phyloP scores from a whole-genome alignment of 148 eudicot genomes.

The Camellia granthamiana region DNA sequence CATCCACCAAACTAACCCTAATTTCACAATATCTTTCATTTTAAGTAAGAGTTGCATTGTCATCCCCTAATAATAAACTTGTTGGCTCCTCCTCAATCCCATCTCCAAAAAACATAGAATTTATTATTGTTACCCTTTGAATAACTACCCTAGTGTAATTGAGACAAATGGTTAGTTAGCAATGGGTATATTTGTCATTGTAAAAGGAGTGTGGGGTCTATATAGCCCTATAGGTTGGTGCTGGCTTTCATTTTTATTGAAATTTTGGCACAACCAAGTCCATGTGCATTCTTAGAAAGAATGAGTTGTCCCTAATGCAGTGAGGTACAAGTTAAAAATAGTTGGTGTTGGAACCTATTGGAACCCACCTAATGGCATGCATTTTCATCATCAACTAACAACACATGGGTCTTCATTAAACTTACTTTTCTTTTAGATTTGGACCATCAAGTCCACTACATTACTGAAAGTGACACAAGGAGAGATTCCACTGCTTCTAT shows the following conservation, averaged over 20 bases:
- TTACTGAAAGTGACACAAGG: background rate
- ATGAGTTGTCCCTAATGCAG: background rate
- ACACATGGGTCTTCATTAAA: background rate
- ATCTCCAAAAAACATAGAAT: no score
- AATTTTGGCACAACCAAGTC: background rate
- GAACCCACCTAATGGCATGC: background rate
- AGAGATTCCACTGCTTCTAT: background rate
- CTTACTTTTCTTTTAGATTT: background rate
- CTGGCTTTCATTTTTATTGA: background rate
- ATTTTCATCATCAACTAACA: background rate
- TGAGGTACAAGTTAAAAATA: background rate
- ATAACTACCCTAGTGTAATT: background rate
- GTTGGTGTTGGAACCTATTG: background rate
- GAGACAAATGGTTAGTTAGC: background rate
- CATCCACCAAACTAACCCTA: no score
- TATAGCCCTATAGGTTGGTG: background rate
- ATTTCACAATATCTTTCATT: no score
- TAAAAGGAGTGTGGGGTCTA: background rate
- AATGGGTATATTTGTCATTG: background rate
- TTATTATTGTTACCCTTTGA: no score
- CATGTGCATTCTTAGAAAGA: background rate
- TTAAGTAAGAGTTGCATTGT: no score
- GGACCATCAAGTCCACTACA: background rate
- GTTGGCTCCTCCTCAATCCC: no score
- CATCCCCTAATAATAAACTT: no score